Evolutionary conservation across 345 rosid genomes (phyloP), one percentile per base, ranked within the genome.

Genomic region (Angophora floribunda): DNA sequence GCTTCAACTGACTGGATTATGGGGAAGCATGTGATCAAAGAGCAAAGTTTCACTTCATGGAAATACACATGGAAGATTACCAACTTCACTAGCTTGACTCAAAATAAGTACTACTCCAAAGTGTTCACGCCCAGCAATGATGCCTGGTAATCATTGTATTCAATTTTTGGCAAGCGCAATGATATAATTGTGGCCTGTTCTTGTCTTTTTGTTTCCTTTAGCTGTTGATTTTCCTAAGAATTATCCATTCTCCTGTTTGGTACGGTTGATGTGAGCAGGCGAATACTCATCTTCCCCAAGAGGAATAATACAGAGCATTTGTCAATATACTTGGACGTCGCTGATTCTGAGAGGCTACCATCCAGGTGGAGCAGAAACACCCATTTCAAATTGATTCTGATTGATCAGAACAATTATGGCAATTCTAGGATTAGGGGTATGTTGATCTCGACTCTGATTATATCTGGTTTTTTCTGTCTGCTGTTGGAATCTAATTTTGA

Each of bases 221-320:
- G 26, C 11, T 75, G 26, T 75, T 75, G 47, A 36, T 17, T 75
- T 19, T 75, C 82, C 82, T 19, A 6, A 75, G 49, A 92, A 85
- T 89, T 93, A 88, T 92, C 94, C 2, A 88, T 93, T 90, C 93
- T 92, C 88, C 52, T 94, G 59, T 93, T 90, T 89, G 95, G 93
- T 86, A 93, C 94, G 22, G 95, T 93, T 88, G 86, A 92, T n/a
- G 82, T 91, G 50, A 16, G 45, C 51, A 86, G 90, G 90, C 59
- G 87, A 61, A 63, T 88, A 26, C 51, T 65, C 21, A 16, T 90
- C 17, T 90, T 65, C 51, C 91, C 91, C 10, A 91, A 89, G 59
- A 91, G 91, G 84, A 90, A 63, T 85, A 87, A 86, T 44, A 87
- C 70, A 45, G 90, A 90, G 50, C 49, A 87, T 86, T 79, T 90